Evolutionary conservation across 768 basidiomycete species (phyloP).

Genomic region (Mycena galericulata): DNA sequence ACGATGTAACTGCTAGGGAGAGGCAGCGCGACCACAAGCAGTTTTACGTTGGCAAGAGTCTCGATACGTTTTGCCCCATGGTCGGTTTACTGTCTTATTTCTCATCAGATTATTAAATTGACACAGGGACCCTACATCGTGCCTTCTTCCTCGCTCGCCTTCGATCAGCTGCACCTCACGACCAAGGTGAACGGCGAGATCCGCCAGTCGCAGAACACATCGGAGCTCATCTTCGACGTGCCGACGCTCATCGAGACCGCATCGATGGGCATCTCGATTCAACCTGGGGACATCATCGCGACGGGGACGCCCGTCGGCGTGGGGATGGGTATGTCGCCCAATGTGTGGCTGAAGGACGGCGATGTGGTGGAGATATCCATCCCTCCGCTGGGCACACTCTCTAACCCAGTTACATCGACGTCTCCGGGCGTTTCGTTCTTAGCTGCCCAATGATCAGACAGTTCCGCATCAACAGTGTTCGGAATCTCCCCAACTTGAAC

Average conservation of each 20-base stretch:
- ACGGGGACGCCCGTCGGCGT: slow-evolving; percentile 36
- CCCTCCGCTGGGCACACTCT: slow-evolving; percentile 30
- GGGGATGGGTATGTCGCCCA: slow-evolving; percentile 33
- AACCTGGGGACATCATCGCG: slow-evolving; percentile 36
- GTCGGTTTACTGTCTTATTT: slow-evolving; percentile 3
- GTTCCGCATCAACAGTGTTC: too few relatives aligned
- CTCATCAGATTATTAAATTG: not conserved
- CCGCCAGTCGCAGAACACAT: slow-evolving; percentile 38
- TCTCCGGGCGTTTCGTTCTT: slow-evolving; percentile 18
- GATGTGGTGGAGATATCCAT: slow-evolving; percentile 35
- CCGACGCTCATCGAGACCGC: slow-evolving; percentile 34
- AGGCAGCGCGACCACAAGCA: slow-evolving; percentile 38
- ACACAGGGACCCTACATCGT: slow-evolving; percentile 36
- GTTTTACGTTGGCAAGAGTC: slow-evolving; percentile 36
- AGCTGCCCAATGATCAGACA: not conserved
- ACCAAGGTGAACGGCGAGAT: slow-evolving; percentile 34
- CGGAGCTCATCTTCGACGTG: slow-evolving; percentile 37
- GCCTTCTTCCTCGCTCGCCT: slow-evolving; percentile 33
- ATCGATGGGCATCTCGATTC: slow-evolving; percentile 35
- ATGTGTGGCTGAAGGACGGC: slow-evolving; percentile 35
- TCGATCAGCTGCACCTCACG: slow-evolving; percentile 30
- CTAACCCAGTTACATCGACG: slow-evolving; percentile 32
- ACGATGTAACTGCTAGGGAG: slow-evolving; percentile 36
- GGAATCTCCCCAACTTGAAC: too few relatives aligned
- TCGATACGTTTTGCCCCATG: slow-evolving; percentile 38